phyloP scores from a whole-genome alignment of 352 stramenopile genomes.

The Elongisporangium anandrum region DNA sequence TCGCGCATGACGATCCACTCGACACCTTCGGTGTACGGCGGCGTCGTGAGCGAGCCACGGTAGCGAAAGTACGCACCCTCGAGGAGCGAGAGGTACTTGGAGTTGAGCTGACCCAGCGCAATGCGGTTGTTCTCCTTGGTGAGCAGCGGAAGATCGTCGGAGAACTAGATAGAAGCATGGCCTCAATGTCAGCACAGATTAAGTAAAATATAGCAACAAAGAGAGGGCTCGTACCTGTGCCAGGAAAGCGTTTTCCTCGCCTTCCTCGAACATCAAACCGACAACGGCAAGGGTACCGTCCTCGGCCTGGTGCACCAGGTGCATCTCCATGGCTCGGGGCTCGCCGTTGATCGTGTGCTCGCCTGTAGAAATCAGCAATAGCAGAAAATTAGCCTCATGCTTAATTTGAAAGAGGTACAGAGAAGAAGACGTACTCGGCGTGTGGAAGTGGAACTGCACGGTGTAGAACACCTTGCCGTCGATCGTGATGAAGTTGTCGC shows the following conservation, averaged over 20 bases:
- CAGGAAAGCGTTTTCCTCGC: slow-evolving; percentile 52
- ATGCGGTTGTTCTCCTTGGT: slow-evolving; percentile 24
- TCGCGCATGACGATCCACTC: slow-evolving; percentile 60
- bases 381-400: slow-evolving; percentile 8
- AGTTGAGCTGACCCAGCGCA: slow-evolving; percentile 17
- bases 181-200: neutral
- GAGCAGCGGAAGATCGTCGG: slow-evolving; percentile 31
- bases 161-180: slow-evolving; percentile 32
- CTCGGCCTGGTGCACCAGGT: slow-evolving; percentile 59
- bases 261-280: slow-evolving; percentile 51
- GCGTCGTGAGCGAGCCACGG: slow-evolving; percentile 61
- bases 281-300: slow-evolving; percentile 54
- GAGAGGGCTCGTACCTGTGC: slow-evolving; percentile 15
- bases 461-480: slow-evolving; percentile 49
- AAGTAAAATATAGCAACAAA: neutral
- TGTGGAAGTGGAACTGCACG: slow-evolving; percentile 68
- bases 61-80: slow-evolving; percentile 52
- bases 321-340: slow-evolving; percentile 50
- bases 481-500: slow-evolving; percentile 37
- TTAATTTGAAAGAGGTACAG: neutral
- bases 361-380: slow-evolving; percentile 18
- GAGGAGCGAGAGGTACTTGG: slow-evolving; percentile 15
- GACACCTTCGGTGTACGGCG: slow-evolving; percentile 70
- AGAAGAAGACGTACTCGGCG: slow-evolving; percentile 41
- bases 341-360: slow-evolving; percentile 69